Percentiles rank a stretch among this genome's conserved stretches.
Evolutionary conservation across 208 protist genomes (phyloP).

Genomic region (Trypanosoma grayi): DNA sequence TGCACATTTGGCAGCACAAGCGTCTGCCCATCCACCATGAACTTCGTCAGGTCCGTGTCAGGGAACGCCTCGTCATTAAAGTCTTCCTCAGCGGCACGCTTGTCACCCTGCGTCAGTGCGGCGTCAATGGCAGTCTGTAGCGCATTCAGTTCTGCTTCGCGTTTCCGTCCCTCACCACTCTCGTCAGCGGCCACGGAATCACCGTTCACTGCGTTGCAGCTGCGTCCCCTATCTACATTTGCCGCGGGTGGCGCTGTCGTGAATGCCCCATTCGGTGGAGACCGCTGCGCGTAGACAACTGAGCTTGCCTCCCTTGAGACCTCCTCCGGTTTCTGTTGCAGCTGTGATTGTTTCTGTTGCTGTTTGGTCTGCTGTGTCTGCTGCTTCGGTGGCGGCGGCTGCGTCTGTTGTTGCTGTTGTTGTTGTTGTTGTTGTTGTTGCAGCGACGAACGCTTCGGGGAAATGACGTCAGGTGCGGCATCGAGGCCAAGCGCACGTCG

Average conservation of each 20-base stretch:
- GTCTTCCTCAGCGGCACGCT: conserved; percentile 31
- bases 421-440: not conserved
- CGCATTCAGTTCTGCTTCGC: conserved; percentile 68
- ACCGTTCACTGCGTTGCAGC: not conserved
- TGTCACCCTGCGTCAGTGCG: conserved; percentile 28
- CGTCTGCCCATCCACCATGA: conserved; percentile 89
- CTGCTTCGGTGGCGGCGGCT: not conserved
- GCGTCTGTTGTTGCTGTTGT: not conserved
- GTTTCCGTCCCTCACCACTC: conserved; percentile 15
- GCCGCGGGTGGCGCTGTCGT: not conserved
- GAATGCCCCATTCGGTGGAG: too few species aligned
- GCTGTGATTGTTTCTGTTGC: too few species aligned
- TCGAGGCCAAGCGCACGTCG: conserved; percentile 56
- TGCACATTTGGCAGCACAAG: conserved; percentile 80
- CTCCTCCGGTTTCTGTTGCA: too few species aligned
- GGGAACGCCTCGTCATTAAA: conserved; percentile 67
- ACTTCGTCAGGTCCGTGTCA: conserved; percentile 53
- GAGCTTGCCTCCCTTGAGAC: too few species aligned
- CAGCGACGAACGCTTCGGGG: not conserved
- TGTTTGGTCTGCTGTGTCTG: conserved; percentile 5
- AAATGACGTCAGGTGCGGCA: not conserved
- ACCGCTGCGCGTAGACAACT: not conserved
- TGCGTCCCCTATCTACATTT: conserved; percentile 4
- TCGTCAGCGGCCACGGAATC: not conserved
- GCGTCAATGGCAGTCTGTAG: conserved; percentile 66